phyloP scores from a whole-genome alignment of 1,284 basidiomycete genomes.

The Microstroma glucosiphilum region DNA sequence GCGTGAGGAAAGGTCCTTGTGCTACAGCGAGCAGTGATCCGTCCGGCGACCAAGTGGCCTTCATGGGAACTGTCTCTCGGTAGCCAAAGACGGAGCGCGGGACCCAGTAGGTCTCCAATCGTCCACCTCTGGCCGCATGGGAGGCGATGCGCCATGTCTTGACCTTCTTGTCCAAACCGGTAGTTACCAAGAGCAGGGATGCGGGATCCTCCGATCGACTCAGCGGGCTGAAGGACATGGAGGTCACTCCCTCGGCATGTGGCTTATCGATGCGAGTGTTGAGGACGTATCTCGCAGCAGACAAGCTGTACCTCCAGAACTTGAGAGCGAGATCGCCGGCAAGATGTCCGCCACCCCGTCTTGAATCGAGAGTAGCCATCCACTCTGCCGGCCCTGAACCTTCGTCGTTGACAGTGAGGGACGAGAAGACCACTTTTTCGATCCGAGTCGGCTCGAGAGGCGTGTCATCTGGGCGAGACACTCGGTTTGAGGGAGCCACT shows the following conservation, averaged over 20 bases:
- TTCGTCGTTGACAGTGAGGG: slow-evolving; percentile 16
- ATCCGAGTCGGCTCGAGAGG: slow-evolving; percentile 71
- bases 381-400: slow-evolving; percentile 58
- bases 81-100: slow-evolving; percentile 43
- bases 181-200: slow-evolving; percentile 58
- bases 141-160: slow-evolving; percentile 61
- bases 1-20: slow-evolving; percentile 63
- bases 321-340: slow-evolving; percentile 69
- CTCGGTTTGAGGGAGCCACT: slow-evolving; percentile 84
- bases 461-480: slow-evolving; percentile 75
- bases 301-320: slow-evolving; percentile 75
- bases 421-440: slow-evolving; percentile 64
- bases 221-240: slow-evolving; percentile 61
- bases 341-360: slow-evolving; percentile 59
- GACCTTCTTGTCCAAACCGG: slow-evolving; percentile 64
- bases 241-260: slow-evolving; percentile 67
- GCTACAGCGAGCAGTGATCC: slow-evolving; percentile 76
- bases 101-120: slow-evolving; percentile 38
- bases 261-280: slow-evolving; percentile 88
- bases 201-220: slow-evolving; percentile 22
- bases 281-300: slow-evolving; percentile 51
- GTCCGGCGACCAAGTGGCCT: slow-evolving; percentile 74
- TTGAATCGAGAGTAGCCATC: slow-evolving; percentile 84
- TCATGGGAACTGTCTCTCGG: slow-evolving; percentile 27
- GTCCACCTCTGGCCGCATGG: slow-evolving; percentile 34